Percentiles rank a stretch among this genome's conserved stretches.
phyloP scores from a whole-genome alignment of 441 rosid species.

The Erysimum cheiri region DNA sequence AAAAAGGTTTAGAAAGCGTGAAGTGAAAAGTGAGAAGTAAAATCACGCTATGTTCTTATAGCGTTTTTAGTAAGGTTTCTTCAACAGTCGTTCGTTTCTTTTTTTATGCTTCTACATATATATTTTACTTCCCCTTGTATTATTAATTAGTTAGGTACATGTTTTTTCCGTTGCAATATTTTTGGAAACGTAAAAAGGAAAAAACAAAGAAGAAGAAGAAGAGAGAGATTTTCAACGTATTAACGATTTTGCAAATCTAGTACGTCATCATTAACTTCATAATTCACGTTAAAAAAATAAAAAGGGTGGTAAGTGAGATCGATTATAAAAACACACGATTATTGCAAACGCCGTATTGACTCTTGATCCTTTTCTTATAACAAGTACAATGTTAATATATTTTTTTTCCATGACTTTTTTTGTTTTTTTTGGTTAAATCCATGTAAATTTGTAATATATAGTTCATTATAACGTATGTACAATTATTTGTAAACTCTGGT shows the following conservation, averaged over 20 bases:
- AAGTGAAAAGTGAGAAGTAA: slow-evolving; percentile 37
- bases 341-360: neutral
- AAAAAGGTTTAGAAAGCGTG: slow-evolving; percentile 40
- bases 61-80: slow-evolving; percentile 36
- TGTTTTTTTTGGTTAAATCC: too few relatives aligned
- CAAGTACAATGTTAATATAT: neutral
- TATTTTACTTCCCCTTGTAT: slow-evolving; percentile 14
- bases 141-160: slow-evolving; percentile 25
- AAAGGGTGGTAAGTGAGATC: neutral
- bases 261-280: neutral
- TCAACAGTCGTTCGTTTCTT: slow-evolving; percentile 24
- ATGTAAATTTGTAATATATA: too few relatives aligned
- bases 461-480: too few relatives aligned
- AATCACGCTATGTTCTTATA: slow-evolving; percentile 32
- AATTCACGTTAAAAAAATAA: neutral
- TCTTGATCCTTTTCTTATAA: neutral
- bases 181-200: slow-evolving; percentile 11
- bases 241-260: neutral
- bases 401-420: too few relatives aligned
- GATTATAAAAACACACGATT: neutral
- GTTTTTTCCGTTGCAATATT: slow-evolving; percentile 30
- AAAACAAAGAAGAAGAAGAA: neutral
- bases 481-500: too few relatives aligned
- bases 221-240: neutral
- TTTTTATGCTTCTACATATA: slow-evolving; percentile 3